phyloP scores from a whole-genome alignment of 2,329 filamentous ascomycete species.

The Xylariaceae sp. region DNA sequence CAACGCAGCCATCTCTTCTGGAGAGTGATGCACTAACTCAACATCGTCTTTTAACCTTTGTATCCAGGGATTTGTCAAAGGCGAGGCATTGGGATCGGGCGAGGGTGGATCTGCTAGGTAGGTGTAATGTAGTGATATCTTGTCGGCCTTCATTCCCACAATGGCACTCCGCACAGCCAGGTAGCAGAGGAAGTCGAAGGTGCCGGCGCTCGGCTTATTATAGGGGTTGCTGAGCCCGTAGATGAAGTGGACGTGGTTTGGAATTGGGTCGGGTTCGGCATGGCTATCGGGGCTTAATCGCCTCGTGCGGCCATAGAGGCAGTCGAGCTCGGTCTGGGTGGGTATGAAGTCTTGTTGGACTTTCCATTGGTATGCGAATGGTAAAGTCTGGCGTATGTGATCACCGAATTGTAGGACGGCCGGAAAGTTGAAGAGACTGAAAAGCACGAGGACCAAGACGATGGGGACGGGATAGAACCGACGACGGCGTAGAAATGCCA shows the following conservation, averaged over 20 bases:
- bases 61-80: constrained; percentile 42
- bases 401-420: constrained; percentile 33
- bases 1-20: constrained; percentile 33
- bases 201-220: constrained; percentile 34
- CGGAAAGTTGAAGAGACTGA: constrained; percentile 28
- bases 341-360: constrained; percentile 38
- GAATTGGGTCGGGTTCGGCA: constrained; percentile 34
- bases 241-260: constrained; percentile 44
- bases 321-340: constrained; percentile 38
- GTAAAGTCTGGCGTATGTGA: constrained; percentile 39
- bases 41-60: constrained; percentile 38
- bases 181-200: constrained; percentile 43
- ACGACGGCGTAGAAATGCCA: constrained; percentile 26
- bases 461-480: constrained; percentile 21
- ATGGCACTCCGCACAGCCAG: constrained; percentile 42
- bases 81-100: constrained; percentile 35
- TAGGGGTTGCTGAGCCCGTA: constrained; percentile 42
- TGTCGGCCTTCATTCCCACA: constrained; percentile 41
- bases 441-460: constrained; percentile 24
- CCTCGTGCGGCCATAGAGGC: constrained; percentile 34
- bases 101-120: constrained; percentile 40
- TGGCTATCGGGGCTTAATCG: constrained; percentile 11
- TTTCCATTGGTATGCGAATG: constrained; percentile 39
- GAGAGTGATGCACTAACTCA: constrained; percentile 40
- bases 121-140: constrained; percentile 43